Evolutionary conservation across 495 filamentous ascomycete genomes (phyloP), one percentile per base, ranked within the genome.

Genomic region (Neurospora sp.): DNA sequence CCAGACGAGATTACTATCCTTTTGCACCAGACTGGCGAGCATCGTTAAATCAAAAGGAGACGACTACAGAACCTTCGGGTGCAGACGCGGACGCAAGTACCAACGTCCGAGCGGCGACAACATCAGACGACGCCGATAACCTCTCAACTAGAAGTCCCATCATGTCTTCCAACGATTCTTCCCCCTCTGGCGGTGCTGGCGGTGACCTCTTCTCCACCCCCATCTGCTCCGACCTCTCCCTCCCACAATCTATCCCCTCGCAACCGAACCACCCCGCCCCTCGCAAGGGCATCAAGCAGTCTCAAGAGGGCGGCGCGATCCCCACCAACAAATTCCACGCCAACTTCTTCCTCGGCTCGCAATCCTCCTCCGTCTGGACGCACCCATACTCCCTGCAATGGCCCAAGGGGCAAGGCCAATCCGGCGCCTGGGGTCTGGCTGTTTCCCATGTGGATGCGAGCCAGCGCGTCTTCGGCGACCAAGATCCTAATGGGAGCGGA

Each of bases 281-380:
- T 35, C 79, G 83, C 18, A 74, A 79, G 18, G 83, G 81, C 37
- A 83, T 84, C 72, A 72, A 59, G 69, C 82, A 87, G 22, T 79
- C 81, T 3, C 53, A 61, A 61, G 22, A 16, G 53, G 80, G 76
- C 1, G 3, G 18, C 0, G n/a, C 91, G 0, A 86, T 93, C 74
- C 83, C 88, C 69, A 96, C 94, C 14, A 96, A 98, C 78, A 98
- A 97, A 76, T 99, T 97, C 81, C 97, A 97, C 77, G 89, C 89
- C 70, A 97, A 96, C 69, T 89, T 97, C 75, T 96, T 95, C 77
- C 83, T 98, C 3, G 93, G 90, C 4, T 87, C 81, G 68, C 94
- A 97, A 80, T 87, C 83, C 5, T 86, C 87, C 44, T 85, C 90
- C 1, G 87, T 89, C 0, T 98, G 92, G 85, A 92, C 93, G 2